phyloP scores from a whole-genome alignment of 2,329 filamentous ascomycete genomes.

The Chrysosporium keratinophilum region DNA sequence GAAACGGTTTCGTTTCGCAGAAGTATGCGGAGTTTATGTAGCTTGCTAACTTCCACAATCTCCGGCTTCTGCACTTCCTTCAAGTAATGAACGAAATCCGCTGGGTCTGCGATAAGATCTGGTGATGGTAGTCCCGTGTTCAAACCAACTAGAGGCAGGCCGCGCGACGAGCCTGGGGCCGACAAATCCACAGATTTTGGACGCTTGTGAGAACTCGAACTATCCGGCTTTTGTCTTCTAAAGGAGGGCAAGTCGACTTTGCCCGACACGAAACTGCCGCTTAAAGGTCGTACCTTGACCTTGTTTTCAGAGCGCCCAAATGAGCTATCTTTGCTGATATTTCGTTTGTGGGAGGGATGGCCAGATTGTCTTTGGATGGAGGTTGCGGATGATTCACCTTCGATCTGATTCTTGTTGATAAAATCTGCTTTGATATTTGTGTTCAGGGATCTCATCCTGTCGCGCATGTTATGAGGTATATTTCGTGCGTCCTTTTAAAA shows the following conservation, averaged over 20 bases:
- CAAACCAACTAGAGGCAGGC: constrained; percentile 36
- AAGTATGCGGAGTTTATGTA: constrained; percentile 83
- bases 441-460: constrained; percentile 86
- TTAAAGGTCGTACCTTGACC: constrained; percentile 47
- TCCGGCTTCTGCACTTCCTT: constrained; percentile 71
- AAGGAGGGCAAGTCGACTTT: constrained; percentile 58
- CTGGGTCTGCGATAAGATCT: constrained; percentile 62
- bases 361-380: constrained; percentile 16
- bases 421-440: constrained; percentile 92
- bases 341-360: constrained; percentile 25
- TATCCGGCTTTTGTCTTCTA: constrained; percentile 64
- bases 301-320: constrained; percentile 33
- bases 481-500: constrained; percentile 69
- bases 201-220: constrained; percentile 54
- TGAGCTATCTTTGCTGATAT: constrained; percentile 36
- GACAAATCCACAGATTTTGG: constrained; percentile 63
- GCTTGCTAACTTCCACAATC: constrained; percentile 79
- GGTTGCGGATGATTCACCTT: constrained; percentile 41
- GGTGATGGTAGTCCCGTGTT: constrained; percentile 50
- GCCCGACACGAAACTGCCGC: constrained; percentile 68
- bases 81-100: constrained; percentile 79
- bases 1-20: constrained; percentile 89
- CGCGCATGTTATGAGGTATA: constrained; percentile 84
- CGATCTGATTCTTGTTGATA: constrained; percentile 62
- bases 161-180: constrained; percentile 50